These are phyloP conservation scores for Cyclotella distinguenda DNA, from an alignment of 108 stramenopile species.

Conservation along the genomic window DNA sequence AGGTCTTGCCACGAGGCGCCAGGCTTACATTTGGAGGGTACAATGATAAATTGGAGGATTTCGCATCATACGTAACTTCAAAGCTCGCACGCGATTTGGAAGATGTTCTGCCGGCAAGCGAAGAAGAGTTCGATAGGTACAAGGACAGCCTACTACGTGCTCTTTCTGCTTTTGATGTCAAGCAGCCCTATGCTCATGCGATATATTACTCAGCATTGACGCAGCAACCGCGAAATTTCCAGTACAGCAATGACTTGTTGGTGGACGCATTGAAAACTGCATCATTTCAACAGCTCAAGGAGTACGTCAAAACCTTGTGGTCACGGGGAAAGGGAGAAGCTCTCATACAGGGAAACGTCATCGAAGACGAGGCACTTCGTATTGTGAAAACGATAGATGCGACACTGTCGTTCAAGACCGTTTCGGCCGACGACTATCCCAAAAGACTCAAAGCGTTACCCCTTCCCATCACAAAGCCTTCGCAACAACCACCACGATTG, in stretches of 20 bases:
- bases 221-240: conserved; percentile 57
- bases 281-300: conserved; percentile 52
- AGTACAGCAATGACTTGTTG: conserved; percentile 60
- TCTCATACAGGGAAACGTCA: conserved; percentile 79
- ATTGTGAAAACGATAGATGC: conserved; percentile 65
- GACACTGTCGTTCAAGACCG: conserved; percentile 68
- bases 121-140: conserved; percentile 81
- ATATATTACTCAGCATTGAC: conserved; percentile 57
- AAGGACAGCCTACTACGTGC: conserved; percentile 68
- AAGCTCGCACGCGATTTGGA: conserved; percentile 59
- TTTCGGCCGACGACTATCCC: conserved; percentile 58
- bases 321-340: conserved; percentile 73
- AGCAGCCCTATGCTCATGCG: conserved; percentile 82
- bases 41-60: conserved; percentile 74
- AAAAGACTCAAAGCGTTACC: conserved; percentile 63
- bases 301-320: conserved; percentile 66
- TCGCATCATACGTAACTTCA: conserved; percentile 66
- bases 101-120: conserved; percentile 63
- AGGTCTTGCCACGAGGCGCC: conserved; percentile 74
- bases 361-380: conserved; percentile 68
- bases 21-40: conserved; percentile 86
- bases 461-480: conserved; percentile 39
- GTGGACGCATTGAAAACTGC: conserved; percentile 51
- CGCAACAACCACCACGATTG: conserved; percentile 44
- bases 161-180: conserved; percentile 64